Evolutionary conservation across 2,329 filamentous ascomycete genomes (phyloP).

Genomic region (Colletotrichum limetticola): DNA sequence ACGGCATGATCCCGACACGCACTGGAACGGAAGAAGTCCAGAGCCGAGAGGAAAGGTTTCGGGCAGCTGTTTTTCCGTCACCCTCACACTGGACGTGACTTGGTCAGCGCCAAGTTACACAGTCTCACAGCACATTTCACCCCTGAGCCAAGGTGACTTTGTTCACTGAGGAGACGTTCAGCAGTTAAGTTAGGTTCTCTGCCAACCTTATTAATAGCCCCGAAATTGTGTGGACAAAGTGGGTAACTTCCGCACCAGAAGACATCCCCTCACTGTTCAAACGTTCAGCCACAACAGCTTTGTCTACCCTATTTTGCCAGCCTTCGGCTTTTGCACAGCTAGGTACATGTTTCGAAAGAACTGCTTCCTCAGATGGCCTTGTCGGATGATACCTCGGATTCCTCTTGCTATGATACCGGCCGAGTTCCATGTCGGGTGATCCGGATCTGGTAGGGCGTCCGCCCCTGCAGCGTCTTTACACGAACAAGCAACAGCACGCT

Average conservation of each 20-base stretch:
- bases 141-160: background rate
- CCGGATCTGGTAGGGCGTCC: background rate
- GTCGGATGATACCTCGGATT: background rate
- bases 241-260: background rate
- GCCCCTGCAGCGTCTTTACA: background rate
- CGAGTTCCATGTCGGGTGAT: background rate
- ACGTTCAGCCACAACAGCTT: background rate
- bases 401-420: background rate
- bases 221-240: too few relatives aligned
- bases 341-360: background rate
- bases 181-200: background rate
- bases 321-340: background rate
- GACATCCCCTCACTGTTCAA: too few relatives aligned
- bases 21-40: conserved; percentile 17
- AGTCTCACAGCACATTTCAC: background rate
- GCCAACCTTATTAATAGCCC: background rate
- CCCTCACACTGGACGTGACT: background rate
- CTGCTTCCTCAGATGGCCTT: background rate
- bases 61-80: background rate
- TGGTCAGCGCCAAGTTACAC: background rate
- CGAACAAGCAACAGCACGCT: background rate
- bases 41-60: background rate
- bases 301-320: background rate
- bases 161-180: background rate
- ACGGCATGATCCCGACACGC: conserved; percentile 15